These are phyloP conservation scores for Apophysomyces variabilis DNA, from an alignment of 371 early-diverging fungal genomes.

Conservation along the genomic window DNA sequence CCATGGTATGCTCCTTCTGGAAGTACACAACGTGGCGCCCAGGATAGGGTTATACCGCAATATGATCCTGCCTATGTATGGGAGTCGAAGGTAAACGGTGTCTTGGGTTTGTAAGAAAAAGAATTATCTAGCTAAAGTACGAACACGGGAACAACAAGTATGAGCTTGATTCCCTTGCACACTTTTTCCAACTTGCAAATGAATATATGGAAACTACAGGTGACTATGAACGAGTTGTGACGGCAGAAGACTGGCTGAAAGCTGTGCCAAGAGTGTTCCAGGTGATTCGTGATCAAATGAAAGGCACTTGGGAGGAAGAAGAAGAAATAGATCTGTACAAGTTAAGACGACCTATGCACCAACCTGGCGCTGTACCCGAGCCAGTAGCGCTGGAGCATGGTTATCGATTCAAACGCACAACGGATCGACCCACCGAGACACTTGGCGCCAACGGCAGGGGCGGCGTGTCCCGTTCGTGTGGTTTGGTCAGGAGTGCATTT, in stretches of 20 bases:
- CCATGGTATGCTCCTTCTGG: conserved; percentile 41
- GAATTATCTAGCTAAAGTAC: background rate
- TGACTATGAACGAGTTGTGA: conserved; percentile 29
- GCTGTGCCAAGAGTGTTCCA: conserved; percentile 35
- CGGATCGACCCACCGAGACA: conserved; percentile 58
- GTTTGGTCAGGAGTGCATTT: conserved; percentile 62
- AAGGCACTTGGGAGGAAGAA: conserved; percentile 40
- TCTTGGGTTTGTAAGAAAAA: background rate
- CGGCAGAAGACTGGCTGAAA: conserved; percentile 33
- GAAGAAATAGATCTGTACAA: background rate
- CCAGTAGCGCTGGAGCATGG: conserved; percentile 31
- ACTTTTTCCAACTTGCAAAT: conserved; percentile 52
- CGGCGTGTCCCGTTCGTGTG: conserved; percentile 53
- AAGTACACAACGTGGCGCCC: conserved; percentile 16
- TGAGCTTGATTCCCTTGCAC: conserved; percentile 55
- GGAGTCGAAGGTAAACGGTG: conserved; percentile 42
- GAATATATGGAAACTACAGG: conserved; percentile 40
- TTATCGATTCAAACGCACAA: conserved; percentile 38
- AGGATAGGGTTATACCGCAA: conserved; percentile 34
- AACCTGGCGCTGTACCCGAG: conserved; percentile 5
- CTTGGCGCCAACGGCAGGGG: conserved; percentile 56
- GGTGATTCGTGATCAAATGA: conserved; percentile 38
- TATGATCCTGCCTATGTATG: conserved; percentile 41
- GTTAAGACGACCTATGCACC: background rate
- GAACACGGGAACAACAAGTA: conserved; percentile 30